phyloP scores from a whole-genome alignment of 2,329 filamentous ascomycete genomes.

The Penicillium polonicum region DNA sequence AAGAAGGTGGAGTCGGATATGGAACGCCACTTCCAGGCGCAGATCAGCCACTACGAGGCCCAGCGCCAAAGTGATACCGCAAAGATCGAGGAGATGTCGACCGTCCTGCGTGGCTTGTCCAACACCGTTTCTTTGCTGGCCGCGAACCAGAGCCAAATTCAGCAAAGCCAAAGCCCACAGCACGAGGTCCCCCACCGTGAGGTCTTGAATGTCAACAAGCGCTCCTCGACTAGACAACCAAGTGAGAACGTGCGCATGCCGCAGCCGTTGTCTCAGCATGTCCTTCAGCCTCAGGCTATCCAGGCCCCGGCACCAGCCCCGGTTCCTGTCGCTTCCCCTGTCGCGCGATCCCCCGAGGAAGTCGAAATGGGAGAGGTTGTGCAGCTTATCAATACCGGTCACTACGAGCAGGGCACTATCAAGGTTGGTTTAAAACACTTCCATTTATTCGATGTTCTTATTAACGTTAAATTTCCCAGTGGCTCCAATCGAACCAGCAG shows the following conservation, averaged over 20 bases:
- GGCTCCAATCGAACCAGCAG: constrained; percentile 62
- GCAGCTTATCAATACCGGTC: constrained; percentile 40
- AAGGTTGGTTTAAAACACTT: constrained; percentile 34
- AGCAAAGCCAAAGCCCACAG: constrained; percentile 2
- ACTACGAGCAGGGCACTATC: constrained; percentile 47
- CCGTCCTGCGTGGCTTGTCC: constrained; percentile 54
- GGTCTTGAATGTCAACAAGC: constrained; percentile 18
- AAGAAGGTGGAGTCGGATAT: constrained; percentile 68
- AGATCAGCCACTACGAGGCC: constrained; percentile 52
- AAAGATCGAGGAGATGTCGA: constrained; percentile 61
- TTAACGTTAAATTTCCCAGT: constrained; percentile 41
- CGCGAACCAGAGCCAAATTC: constrained; percentile 42
- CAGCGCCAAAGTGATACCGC: constrained; percentile 55
- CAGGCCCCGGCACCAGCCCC: constrained; percentile 1
- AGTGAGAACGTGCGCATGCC: constrained; percentile 18
- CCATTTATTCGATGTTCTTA: not conserved
- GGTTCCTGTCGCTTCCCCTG: constrained; percentile 14
- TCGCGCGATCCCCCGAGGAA: constrained; percentile 34
- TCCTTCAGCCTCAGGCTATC: not conserved
- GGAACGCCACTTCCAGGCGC: constrained; percentile 58
- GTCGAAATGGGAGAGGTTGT: constrained; percentile 44
- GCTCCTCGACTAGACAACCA: constrained; percentile 29
- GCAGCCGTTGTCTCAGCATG: constrained; percentile 15
- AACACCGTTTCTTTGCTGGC: constrained; percentile 51
- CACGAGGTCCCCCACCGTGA: not conserved